Percentiles rank a stretch among this genome's conserved stretches.
Evolutionary conservation across 805 yeast species (phyloP).

Genomic region (Candida anglica): DNA sequence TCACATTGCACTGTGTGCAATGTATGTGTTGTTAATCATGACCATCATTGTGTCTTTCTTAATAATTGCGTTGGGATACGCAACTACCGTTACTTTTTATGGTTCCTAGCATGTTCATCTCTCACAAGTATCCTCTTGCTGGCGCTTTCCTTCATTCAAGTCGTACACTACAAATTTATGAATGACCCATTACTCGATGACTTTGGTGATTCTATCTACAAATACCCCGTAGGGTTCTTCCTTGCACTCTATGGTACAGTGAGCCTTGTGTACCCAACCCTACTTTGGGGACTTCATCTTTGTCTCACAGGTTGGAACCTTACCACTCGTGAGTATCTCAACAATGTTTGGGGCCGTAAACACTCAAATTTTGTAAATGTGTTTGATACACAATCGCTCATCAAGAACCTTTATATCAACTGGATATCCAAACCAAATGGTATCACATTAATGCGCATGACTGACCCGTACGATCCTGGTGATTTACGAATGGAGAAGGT

Average conservation of each 20-base stretch:
- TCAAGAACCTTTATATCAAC: conserved; percentile 26
- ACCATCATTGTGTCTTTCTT: conserved; percentile 71
- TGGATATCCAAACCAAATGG: conserved; percentile 36
- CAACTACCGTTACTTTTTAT: conserved; percentile 32
- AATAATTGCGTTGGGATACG: conserved; percentile 40
- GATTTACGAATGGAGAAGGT: conserved; percentile 24
- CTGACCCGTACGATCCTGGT: conserved; percentile 14
- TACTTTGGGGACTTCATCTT: conserved; percentile 52
- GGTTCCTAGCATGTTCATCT: conserved; percentile 24
- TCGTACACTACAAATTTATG: conserved; percentile 16
- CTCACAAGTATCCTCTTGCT: conserved; percentile 16
- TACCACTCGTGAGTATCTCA: conserved; percentile 72
- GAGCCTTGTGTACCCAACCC: conserved; percentile 50
- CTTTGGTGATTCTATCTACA: conserved; percentile 13
- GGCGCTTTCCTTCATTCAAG: conserved; percentile 15
- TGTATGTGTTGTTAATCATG: conserved; percentile 60
- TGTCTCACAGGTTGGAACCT: conserved; percentile 52
- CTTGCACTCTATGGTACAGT: conserved; percentile 48
- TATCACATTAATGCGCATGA: conserved; percentile 13
- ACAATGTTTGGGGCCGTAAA: conserved; percentile 21
- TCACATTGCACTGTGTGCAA: conserved; percentile 70
- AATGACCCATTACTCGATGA: conserved; percentile 24
- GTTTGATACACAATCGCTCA: conserved; percentile 18
- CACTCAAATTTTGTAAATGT: conserved; percentile 23
- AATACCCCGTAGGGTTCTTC: conserved; percentile 40